Base-by-base conservation (phyloP, 495 filamentous ascomycete genomes). In the Neurospora tetraspora region DNA sequence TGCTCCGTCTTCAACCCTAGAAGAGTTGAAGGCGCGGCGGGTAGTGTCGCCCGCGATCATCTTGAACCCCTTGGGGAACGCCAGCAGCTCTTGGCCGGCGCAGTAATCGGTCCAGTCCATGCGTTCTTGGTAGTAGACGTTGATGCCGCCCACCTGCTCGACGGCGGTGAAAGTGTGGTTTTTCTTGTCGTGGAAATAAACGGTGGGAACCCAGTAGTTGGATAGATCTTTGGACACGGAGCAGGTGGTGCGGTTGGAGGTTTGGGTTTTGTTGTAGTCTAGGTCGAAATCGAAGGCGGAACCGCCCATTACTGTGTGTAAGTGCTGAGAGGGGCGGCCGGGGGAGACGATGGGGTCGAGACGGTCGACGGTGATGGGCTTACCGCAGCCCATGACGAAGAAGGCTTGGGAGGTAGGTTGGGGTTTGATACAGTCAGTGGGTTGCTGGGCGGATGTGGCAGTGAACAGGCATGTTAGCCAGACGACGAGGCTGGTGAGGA, bases 171-270 rank as follows among this genome's bases (percentile, higher is more conserved):
- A 90, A 59, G 83, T 84, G 2, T 89, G 89, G 73, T 92, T 92
- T 72, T 86, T 92, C 72, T 86, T 85, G 39, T 87, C 83, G 39
- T 86, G 84, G 80, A 88, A 92, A 79, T 88, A 92, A 14, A 94
- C 81, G 71, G 78, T 80, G 1, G 92, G 90, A 11, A 88, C 87
- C 92, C 92, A 94, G 82, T 94, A 94, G 79, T 89, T 92, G 73
- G 87, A 90, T 73, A 89, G 81, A 80, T 94, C 92, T 71, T 86
- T 79, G 68, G 85, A 88, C 39, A 90, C 85, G 1, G 81, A 81
- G 74, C 90, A 91, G 2, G 90, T 86, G 42, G 89, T 90, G 27
- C 53, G 53, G 12, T 82, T 85, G 0, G 90, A 89, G 36, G 76
- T 73, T 43, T 86, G 84, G 27, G 89, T 83, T 20, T 83, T 78